A percentile compares a stretch with the other conserved stretches of the same genome.
These are phyloP conservation scores for Dimocarpus longan DNA, from an alignment of 345 rosid species.

Conservation along the genomic window DNA sequence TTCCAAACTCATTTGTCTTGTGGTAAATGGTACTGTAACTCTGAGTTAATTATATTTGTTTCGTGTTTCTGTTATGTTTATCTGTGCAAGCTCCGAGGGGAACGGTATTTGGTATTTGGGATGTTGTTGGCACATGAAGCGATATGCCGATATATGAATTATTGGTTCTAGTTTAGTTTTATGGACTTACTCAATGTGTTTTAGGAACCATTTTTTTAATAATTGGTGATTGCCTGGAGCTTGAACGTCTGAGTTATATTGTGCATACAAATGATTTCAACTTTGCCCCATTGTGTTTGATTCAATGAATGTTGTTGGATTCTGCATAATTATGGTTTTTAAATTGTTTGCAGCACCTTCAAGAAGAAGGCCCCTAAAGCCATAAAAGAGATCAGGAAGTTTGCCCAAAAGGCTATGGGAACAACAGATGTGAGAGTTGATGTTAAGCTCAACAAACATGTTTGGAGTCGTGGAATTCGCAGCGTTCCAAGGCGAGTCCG, in stretches of 20 bases:
- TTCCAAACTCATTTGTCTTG: too few relatives aligned
- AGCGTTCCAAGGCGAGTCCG: constrained; percentile 78
- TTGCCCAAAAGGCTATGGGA: constrained; percentile 76
- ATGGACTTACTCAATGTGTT: background rate
- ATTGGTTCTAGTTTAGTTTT: background rate
- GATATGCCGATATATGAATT: background rate
- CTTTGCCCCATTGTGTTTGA: too few relatives aligned
- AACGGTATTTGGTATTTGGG: too few relatives aligned
- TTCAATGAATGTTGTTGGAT: too few relatives aligned
- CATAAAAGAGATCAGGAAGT: constrained; percentile 79
- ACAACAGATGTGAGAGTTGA: constrained; percentile 74
- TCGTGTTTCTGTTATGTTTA: too few relatives aligned
- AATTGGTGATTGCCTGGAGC: background rate
- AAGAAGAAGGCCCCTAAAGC: constrained; percentile 95
- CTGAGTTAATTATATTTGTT: too few relatives aligned
- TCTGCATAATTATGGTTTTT: too few relatives aligned
- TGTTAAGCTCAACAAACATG: constrained; percentile 79
- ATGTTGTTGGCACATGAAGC: background rate
- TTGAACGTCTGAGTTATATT: background rate
- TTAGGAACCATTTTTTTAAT: too few relatives aligned
- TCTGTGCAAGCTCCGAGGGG: too few relatives aligned
- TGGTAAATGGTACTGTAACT: too few relatives aligned
- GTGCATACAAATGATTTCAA: background rate
- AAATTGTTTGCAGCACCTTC: constrained; percentile 55
- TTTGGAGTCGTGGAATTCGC: constrained; percentile 85